Percentiles rank a stretch among this genome's conserved stretches.
Evolutionary conservation across 1,139 yeast genomes (phyloP).

Genomic region (Candida buenavistaensis): DNA sequence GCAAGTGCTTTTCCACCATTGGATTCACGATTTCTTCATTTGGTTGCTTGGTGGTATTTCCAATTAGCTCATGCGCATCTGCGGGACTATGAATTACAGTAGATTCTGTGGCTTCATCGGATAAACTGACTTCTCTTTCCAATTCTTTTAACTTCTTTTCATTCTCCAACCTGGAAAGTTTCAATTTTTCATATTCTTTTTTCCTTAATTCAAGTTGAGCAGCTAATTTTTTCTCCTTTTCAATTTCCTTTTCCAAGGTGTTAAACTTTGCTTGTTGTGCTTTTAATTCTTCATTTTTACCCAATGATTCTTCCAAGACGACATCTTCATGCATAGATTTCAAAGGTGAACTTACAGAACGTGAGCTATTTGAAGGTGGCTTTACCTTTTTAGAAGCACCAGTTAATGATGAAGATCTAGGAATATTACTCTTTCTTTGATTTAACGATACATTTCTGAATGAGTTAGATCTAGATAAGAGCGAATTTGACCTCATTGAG

Average conservation of each 20-base stretch:
- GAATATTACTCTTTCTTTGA: conserved; percentile 14
- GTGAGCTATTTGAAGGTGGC: conserved; percentile 1
- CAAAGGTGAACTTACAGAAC: conserved; percentile 10
- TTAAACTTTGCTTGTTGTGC: conserved; percentile 15
- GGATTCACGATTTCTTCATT: too few relatives aligned
- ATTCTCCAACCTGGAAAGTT: conserved; percentile 17
- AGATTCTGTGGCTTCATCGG: conserved; percentile 7
- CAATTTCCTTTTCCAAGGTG: conserved; percentile 27
- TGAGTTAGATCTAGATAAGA: conserved; percentile 24
- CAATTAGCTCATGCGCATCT: too few relatives aligned
- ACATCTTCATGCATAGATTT: conserved; percentile 18
- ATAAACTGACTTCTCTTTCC: conserved; percentile 9
- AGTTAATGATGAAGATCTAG: conserved; percentile 21
- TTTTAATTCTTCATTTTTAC: conserved; percentile 12
- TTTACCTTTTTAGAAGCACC: conserved; percentile 7
- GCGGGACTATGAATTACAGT: conserved; percentile 8
- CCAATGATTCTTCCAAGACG: conserved; percentile 16
- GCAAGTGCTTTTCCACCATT: too few relatives aligned
- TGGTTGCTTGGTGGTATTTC: too few relatives aligned
- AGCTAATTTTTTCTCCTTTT: conserved; percentile 32
- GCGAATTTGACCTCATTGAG: conserved; percentile 29
- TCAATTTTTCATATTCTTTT: conserved; percentile 32
- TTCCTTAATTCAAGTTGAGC: conserved; percentile 30
- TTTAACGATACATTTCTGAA: conserved; percentile 15
- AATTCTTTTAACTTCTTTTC: conserved; percentile 21